Base-by-base conservation (phyloP, 495 filamentous ascomycete species). In the Letharia columbiana region DNA sequence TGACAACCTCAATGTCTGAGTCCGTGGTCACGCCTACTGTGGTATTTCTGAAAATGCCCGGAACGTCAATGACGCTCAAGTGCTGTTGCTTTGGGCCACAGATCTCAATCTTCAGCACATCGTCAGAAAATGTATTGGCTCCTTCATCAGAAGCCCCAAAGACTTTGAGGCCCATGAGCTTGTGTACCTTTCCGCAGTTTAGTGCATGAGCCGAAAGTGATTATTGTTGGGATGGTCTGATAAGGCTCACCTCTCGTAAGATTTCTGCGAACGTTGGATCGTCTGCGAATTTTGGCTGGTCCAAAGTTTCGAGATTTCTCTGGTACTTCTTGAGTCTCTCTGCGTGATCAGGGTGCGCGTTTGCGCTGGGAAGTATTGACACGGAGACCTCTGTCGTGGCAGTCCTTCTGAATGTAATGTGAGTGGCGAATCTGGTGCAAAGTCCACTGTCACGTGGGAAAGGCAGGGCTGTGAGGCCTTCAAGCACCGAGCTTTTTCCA, bases 11-110 rank as follows among this genome's bases (percentile, higher is more conserved):
- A 11, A 45, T 69, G 42, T 70, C 72, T 52, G 77, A 73, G n/a
- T 69, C 59, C 11, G 70, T 71, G 2, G 75, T 81, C 31, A 79
- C 73, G 23, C 72, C 75, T 18, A 67, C 72, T 4, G 74, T 78
- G 2, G 73, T 59, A 33, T 72, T 71, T 62, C 65, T 72, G 65
- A 84, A 81, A 17, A 84, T 71, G 1, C 83, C 82, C 6, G 83
- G 82, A 41, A 86, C 75, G 67, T 85, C 82, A 54, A 85, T 74
- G 42, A 85, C 74, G 58, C 75, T 84, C 41, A 86, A 77, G 54
- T 82, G 77, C 28, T 74, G 68, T 31, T 79, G 73, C 1, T 75
- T 58, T 8, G 81, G 82, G 0, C 82, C 82, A 39, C 69, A 77
- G 9, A 86, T 67, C 62, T 84, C 82, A 28, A 85, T 75, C 49